Evolutionary conservation across 805 yeast genomes (phyloP).

Genomic region (Cyberlindnera lachancei): DNA sequence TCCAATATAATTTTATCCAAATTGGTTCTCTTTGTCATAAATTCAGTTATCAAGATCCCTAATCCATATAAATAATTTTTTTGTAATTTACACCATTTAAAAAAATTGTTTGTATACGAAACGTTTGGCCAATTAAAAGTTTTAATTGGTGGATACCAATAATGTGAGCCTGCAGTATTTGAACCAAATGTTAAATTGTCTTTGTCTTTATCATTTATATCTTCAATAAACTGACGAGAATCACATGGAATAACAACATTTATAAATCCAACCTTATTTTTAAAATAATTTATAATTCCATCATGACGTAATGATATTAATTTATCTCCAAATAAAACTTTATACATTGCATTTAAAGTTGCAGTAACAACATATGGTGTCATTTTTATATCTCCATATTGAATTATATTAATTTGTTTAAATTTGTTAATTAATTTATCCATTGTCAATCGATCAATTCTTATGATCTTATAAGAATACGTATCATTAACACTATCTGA

Average conservation of each 20-base stretch:
- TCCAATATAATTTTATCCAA: conserved; percentile 10
- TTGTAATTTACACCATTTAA: conserved; percentile 2
- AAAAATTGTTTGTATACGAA: conserved; percentile 6
- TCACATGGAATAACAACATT: conserved; percentile 16
- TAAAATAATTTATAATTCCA: too few species aligned
- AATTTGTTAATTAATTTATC: background rate
- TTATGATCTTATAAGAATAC: conserved; percentile 7
- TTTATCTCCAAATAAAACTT: background rate
- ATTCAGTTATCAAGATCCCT: conserved; percentile 12
- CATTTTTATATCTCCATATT: too few species aligned
- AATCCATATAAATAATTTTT: conserved; percentile 10
- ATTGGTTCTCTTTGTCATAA: conserved; percentile 4
- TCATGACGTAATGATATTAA: too few species aligned
- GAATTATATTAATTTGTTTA: background rate
- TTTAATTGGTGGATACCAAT: conserved; percentile 6
- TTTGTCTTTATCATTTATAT: conserved; percentile 1
- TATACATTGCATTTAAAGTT: conserved; percentile 13
- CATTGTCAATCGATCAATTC: conserved; percentile 4
- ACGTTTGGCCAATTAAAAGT: conserved; percentile 3
- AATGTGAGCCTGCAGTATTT: conserved; percentile 15
- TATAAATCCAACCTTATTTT: too few species aligned
- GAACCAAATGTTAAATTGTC: conserved; percentile 14
- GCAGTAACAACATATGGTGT: conserved; percentile 15
- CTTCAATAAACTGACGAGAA: conserved; percentile 11
- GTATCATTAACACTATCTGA: conserved; percentile 6